phyloP scores from a whole-genome alignment of 257 asterid species.

The Solanum dulcamara region DNA sequence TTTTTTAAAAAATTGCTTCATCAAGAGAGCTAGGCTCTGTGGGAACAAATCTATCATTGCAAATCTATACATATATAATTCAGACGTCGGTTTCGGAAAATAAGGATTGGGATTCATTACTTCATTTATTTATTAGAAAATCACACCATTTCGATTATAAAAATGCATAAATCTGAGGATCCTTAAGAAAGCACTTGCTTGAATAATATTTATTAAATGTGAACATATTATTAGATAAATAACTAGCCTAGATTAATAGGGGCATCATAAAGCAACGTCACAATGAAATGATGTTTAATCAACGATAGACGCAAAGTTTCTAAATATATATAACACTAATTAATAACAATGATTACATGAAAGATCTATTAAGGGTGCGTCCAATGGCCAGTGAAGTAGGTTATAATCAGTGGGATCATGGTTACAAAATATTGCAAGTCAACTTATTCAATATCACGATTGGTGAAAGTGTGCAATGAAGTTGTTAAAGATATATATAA shows the following conservation, averaged over 20 bases:
- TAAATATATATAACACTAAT: background rate
- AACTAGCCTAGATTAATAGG: slow-evolving; percentile 5
- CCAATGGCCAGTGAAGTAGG: background rate
- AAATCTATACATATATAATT: background rate
- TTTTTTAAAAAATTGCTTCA: background rate
- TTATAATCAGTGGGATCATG: background rate
- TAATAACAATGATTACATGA: background rate
- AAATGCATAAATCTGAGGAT: background rate
- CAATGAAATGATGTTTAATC: background rate
- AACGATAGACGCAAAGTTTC: background rate
- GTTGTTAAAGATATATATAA: background rate
- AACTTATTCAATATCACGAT: background rate
- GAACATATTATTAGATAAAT: background rate
- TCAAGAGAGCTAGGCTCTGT: background rate
- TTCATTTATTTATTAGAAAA: background rate
- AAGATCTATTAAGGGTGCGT: background rate
- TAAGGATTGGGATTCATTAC: background rate
- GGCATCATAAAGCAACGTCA: background rate
- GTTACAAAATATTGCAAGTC: background rate
- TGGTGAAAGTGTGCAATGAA: background rate
- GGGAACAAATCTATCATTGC: background rate
- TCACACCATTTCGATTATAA: background rate
- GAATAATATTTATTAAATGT: background rate
- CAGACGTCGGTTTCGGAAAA: slow-evolving; percentile 15
- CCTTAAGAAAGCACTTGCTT: background rate